Evolutionary conservation across 352 stramenopile species (phyloP), one percentile per base, ranked within the genome.

Genomic region (Phytophthora sp.): DNA sequence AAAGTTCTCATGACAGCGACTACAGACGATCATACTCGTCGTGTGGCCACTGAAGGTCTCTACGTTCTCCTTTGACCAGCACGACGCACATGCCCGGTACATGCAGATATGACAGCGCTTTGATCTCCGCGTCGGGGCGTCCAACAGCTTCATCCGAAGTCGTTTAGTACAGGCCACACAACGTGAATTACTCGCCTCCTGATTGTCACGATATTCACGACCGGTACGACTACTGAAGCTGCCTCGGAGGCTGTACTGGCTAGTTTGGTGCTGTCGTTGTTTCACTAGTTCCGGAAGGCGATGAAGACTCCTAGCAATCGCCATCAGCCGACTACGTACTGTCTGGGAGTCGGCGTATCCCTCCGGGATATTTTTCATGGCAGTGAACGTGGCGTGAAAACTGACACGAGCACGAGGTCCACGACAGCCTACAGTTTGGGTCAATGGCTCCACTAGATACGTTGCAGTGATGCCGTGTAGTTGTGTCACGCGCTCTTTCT

Each of bases 161-260:
- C 63, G 66, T 53, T 78, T 82, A n/a, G 78, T 81, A 42, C 78
- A 86, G 27, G 66, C 73, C 35, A 79, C 72, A 26, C 78, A 86
- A 7, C 58, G 49, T 9, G 69, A 59, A 41, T 82, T 85, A 11
- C 55, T 69, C 9, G 55, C 52, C n/a, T 66, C 50, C 9, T 23
- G n/a, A 0, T 45, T 60, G 4, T 23, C 33, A 3, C 50, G 56
- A 21, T 47, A 69, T 21, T 74, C 59, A 42, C 49, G 31, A 3
- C 20, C 49, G 1, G 57, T 52, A 8, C 57, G 62, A 60, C 13
- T 57, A 7, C n/a, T 65, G 27, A 23, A 73, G 44, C 35, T 67
- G 21, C 15, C 39, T 16, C 39, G 27, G 8, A 23, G 23, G 30
- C 39, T 54, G n/a, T 57, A 67, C 2, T 44, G 59, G 16, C 33